phyloP scores from a whole-genome alignment of 805 yeast species.

The Wickerhamomyces mucosus region DNA sequence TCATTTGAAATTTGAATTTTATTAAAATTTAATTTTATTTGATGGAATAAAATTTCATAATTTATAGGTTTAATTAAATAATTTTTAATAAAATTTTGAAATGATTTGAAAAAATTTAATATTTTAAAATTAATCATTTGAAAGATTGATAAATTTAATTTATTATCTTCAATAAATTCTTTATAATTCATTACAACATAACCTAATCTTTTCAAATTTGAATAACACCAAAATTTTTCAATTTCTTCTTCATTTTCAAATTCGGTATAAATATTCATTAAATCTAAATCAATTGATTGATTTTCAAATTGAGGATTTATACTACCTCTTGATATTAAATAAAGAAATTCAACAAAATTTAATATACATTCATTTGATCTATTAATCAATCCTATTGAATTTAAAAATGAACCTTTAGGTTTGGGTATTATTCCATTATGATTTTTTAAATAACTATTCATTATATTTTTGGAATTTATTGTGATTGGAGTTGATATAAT shows the following conservation, averaged over 20 bases:
- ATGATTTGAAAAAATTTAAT: background rate
- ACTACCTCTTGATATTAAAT: background rate
- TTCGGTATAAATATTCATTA: background rate
- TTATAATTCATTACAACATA: background rate
- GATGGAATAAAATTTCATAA: too few species aligned
- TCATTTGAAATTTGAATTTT: background rate
- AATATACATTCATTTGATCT: background rate
- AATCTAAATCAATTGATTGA: background rate
- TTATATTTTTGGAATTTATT: background rate
- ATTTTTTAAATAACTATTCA: background rate
- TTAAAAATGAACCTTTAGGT: background rate
- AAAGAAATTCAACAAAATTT: background rate
- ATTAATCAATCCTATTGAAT: background rate
- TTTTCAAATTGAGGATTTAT: too few species aligned
- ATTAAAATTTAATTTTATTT: background rate
- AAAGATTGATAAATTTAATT: background rate
- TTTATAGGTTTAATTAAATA: too few species aligned
- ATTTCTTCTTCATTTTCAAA: background rate
- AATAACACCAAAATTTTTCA: background rate
- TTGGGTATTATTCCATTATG: background rate
- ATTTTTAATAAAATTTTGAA: background rate
- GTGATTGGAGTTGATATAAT: background rate
- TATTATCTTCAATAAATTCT: background rate
- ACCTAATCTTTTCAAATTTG: conserved; percentile 1
- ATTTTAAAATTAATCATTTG: background rate